Percentiles rank a stretch among this genome's conserved stretches.
Conservation (phyloP, 1,139 yeast species). For the Protomyces lactucae-debilis region DNA sequence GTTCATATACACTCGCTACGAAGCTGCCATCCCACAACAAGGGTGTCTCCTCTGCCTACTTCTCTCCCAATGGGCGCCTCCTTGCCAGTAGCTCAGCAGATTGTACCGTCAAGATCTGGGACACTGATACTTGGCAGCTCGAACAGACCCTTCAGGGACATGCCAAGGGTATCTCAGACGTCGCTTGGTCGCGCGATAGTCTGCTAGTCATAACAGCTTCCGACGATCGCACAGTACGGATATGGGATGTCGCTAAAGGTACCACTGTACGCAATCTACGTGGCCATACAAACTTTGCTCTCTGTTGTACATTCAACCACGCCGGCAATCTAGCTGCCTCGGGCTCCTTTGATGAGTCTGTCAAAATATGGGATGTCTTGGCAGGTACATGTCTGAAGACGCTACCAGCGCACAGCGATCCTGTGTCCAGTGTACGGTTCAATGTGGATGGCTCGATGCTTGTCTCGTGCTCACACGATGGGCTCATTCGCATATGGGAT, state of each 20-base stretch:
- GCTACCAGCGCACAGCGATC: too few species aligned
- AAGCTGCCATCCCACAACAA: constrained; percentile 34
- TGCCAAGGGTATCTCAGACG: constrained; percentile 60
- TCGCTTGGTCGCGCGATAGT: constrained; percentile 75
- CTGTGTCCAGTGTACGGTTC: too few species aligned
- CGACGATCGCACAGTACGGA: constrained; percentile 73
- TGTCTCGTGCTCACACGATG: too few species aligned
- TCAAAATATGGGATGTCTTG: constrained; percentile 76
- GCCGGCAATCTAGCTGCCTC: constrained; percentile 76
- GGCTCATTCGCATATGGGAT: too few species aligned
- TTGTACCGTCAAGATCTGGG: constrained; percentile 46
- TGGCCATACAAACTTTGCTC: constrained; percentile 84
- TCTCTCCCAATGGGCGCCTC: constrained; percentile 60
- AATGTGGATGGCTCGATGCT: too few species aligned
- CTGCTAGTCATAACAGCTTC: constrained; percentile 73
- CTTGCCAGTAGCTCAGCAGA: constrained; percentile 53
- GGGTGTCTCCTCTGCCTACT: constrained; percentile 48
- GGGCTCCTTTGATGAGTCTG: constrained; percentile 75
- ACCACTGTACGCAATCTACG: constrained; percentile 56
- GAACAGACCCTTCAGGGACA: constrained; percentile 55
- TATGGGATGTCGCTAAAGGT: constrained; percentile 59
- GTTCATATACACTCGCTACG: constrained; percentile 8
- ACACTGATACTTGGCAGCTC: constrained; percentile 37
- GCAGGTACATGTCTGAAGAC: constrained; percentile 65
- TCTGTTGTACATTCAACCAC: constrained; percentile 62